phyloP scores from a whole-genome alignment of 176 grass and related monocot genomes.

The Secale cereale region DNA sequence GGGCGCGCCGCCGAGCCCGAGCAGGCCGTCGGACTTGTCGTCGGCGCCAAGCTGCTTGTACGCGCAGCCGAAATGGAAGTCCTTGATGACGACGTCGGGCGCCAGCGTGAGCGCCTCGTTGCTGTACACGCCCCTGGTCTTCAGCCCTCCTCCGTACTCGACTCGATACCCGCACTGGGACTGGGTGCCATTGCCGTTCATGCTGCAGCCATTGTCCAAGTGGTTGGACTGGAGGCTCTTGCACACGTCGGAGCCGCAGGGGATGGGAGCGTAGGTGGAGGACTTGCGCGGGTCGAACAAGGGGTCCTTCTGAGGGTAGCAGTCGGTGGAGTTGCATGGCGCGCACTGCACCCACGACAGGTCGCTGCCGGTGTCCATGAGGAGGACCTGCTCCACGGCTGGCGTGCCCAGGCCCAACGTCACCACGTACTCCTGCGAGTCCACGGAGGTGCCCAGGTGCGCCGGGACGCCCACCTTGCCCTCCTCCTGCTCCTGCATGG shows the following conservation, averaged over 20 bases:
- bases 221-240: neutral
- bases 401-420: constrained; percentile 22
- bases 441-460: neutral
- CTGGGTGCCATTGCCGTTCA: no score
- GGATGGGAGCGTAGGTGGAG: neutral
- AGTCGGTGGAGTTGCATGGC: constrained; percentile 34
- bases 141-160: neutral
- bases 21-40: constrained; percentile 49
- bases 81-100: neutral
- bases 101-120: constrained; percentile 48
- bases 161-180: neutral
- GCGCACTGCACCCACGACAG: constrained; percentile 76
- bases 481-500: neutral
- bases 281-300: constrained; percentile 9
- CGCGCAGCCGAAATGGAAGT: constrained; percentile 58
- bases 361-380: constrained; percentile 70
- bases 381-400: neutral
- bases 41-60: constrained; percentile 17
- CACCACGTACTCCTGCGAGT: constrained; percentile 8
- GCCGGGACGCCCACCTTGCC: neutral
- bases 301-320: constrained; percentile 34
- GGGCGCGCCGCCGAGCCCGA: constrained; percentile 46
- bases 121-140: constrained; percentile 42
- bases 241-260: neutral
- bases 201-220: neutral